A percentile compares a stretch with the other conserved stretches of the same genome.
phyloP scores from a whole-genome alignment of 805 yeast species.

The Peterozyma xylosa region DNA sequence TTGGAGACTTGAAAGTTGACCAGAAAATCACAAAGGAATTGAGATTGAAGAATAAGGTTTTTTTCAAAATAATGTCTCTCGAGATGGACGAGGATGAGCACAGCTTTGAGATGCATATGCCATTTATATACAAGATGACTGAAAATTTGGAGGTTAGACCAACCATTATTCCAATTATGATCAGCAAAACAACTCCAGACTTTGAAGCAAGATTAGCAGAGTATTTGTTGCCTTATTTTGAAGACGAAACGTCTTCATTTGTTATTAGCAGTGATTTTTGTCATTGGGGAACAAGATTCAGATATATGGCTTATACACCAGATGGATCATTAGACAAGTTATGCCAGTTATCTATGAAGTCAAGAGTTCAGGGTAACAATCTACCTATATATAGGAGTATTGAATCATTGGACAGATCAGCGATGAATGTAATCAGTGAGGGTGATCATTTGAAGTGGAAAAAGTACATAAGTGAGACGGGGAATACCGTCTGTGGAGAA shows the following conservation, averaged over 20 bases:
- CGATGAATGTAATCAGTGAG: slow-evolving; percentile 51
- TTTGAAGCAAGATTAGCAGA: slow-evolving; percentile 39
- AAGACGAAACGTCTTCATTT: slow-evolving; percentile 53
- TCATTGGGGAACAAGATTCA: slow-evolving; percentile 81
- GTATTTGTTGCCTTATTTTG: slow-evolving; percentile 44
- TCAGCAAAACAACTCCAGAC: slow-evolving; percentile 50
- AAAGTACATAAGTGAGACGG: slow-evolving; percentile 59
- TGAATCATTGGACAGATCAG: slow-evolving; percentile 62
- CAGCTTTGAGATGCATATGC: slow-evolving; percentile 91
- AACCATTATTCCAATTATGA: slow-evolving; percentile 69
- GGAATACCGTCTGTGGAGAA: slow-evolving; percentile 92
- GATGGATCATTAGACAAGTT: slow-evolving; percentile 20
- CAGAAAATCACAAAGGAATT: slow-evolving; percentile 30
- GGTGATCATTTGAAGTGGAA: slow-evolving; percentile 60
- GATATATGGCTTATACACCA: slow-evolving; percentile 44
- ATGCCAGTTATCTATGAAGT: slow-evolving; percentile 1
- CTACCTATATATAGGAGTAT: slow-evolving; percentile 65
- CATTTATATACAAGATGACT: slow-evolving; percentile 52
- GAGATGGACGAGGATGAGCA: slow-evolving; percentile 79
- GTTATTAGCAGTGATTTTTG: slow-evolving; percentile 88
- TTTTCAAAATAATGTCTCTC: slow-evolving; percentile 48
- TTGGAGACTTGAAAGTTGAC: slow-evolving; percentile 72
- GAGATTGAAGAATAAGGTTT: slow-evolving; percentile 21
- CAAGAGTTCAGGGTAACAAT: neutral
- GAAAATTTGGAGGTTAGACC: slow-evolving; percentile 23